Percentiles rank a stretch among this genome's conserved stretches.
These are phyloP conservation scores for Chaetomiaceae sp. DNA, from an alignment of 2,329 filamentous ascomycete species.

Conservation along the genomic window DNA sequence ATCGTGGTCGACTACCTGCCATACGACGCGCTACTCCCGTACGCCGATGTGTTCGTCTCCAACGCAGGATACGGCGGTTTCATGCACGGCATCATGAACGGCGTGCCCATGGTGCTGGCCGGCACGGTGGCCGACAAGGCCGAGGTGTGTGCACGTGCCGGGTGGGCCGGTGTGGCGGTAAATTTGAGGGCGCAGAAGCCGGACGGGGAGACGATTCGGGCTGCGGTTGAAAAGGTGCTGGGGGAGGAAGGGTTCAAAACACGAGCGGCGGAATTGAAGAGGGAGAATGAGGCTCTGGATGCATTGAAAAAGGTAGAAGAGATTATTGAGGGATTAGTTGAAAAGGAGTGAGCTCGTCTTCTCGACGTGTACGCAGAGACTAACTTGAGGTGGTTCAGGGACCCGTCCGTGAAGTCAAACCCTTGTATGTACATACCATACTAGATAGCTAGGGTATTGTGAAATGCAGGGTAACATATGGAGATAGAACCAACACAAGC, in stretches of 20 bases:
- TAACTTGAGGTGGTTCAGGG: too few species aligned
- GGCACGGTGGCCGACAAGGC: constrained; percentile 41
- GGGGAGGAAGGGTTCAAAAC: constrained; percentile 30
- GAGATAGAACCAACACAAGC: too few species aligned
- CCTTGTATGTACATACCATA: too few species aligned
- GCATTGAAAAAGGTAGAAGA: constrained; percentile 2
- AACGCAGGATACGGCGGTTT: constrained; percentile 49
- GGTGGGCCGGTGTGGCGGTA: constrained; percentile 42
- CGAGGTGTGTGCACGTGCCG: constrained; percentile 39
- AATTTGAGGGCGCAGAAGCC: constrained; percentile 39
- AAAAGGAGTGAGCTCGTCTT: not conserved
- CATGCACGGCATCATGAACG: constrained; percentile 41
- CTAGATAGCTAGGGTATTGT: too few species aligned
- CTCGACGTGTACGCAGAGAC: too few species aligned
- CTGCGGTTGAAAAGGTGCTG: constrained; percentile 33
- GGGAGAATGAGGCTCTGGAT: constrained; percentile 25
- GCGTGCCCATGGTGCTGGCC: constrained; percentile 45
- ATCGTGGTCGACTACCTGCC: constrained; percentile 45
- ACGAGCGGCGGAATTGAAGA: constrained; percentile 26
- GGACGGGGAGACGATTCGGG: constrained; percentile 27
- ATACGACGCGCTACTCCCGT: constrained; percentile 43
- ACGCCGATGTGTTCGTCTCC: constrained; percentile 43
- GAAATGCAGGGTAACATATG: too few species aligned
- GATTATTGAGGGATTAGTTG: constrained; percentile 7
- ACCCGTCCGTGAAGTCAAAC: too few species aligned